phyloP scores from a whole-genome alignment of 2,329 filamentous ascomycete species.

The Colletotrichum tropicicola region DNA sequence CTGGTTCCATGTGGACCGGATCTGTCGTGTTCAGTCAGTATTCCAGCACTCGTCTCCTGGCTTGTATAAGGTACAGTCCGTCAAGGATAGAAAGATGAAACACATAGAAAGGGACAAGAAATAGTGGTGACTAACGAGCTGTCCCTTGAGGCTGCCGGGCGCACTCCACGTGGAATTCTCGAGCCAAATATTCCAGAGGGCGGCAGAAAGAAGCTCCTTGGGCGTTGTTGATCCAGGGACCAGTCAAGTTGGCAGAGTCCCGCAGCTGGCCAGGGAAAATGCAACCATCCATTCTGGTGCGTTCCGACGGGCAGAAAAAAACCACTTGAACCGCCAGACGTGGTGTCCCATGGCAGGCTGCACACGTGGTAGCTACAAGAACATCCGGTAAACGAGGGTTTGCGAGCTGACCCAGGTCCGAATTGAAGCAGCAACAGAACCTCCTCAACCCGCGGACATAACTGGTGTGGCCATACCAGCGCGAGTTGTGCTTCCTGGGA shows the following conservation, averaged over 20 bases:
- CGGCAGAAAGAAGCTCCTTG: background rate
- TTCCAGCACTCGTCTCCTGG: constrained; percentile 14
- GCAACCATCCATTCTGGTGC: background rate
- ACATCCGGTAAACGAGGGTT: background rate
- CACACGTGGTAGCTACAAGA: constrained; percentile 4
- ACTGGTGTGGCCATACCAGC: background rate
- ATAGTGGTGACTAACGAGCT: constrained; percentile 30
- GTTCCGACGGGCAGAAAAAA: background rate
- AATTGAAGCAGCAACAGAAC: background rate
- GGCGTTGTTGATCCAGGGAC: background rate
- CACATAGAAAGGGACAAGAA: background rate
- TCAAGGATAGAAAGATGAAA: background rate
- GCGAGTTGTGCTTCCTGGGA: background rate
- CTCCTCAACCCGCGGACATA: background rate
- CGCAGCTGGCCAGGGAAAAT: background rate
- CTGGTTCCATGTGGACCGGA: background rate
- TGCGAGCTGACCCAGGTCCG: background rate
- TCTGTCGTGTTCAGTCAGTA: constrained; percentile 18
- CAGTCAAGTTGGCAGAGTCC: background rate
- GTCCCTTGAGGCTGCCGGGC: background rate
- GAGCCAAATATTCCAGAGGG: background rate
- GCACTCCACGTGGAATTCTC: background rate
- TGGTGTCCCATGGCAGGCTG: constrained; percentile 28
- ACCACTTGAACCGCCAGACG: constrained; percentile 23
- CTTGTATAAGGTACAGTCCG: background rate